Evolutionary conservation across 2,329 filamentous ascomycete species (phyloP).

Genomic region (Zasmidium citrigriseum): DNA sequence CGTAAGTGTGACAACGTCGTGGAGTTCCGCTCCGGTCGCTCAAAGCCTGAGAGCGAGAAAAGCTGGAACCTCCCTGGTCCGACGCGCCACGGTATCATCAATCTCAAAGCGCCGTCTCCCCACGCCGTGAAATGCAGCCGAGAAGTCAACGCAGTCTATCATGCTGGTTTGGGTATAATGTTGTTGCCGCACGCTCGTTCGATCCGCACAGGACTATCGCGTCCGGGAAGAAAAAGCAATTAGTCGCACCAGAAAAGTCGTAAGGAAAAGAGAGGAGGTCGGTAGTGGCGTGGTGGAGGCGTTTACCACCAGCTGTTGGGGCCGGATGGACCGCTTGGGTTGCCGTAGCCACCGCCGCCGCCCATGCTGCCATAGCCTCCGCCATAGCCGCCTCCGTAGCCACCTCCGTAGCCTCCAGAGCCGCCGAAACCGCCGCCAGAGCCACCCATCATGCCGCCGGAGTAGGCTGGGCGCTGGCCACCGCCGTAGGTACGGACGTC

Average conservation of each 20-base stretch:
- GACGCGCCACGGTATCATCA: constrained; percentile 23
- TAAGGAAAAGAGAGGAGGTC: constrained; percentile 7
- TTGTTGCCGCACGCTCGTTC: constrained; percentile 23
- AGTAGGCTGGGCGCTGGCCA: constrained; percentile 59
- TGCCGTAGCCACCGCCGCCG: constrained; percentile 24
- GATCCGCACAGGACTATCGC: constrained; percentile 23
- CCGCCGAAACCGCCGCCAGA: constrained; percentile 55
- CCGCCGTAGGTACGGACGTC: constrained; percentile 71
- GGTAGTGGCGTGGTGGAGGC: constrained; percentile 11
- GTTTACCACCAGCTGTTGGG: constrained; percentile 29
- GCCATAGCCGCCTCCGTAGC: constrained; percentile 4
- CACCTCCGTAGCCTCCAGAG: constrained; percentile 48
- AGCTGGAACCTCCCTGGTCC: constrained; percentile 11
- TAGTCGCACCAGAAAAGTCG: constrained; percentile 19
- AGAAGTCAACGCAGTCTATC: constrained; percentile 29
- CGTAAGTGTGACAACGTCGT: constrained; percentile 16
- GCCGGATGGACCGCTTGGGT: constrained; percentile 24
- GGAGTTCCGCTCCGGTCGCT: constrained; percentile 20
- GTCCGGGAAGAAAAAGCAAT: constrained; percentile 17
- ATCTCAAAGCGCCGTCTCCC: constrained; percentile 24
- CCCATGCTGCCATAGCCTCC: constrained; percentile 9
- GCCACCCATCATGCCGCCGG: constrained; percentile 57
- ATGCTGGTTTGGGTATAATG: constrained; percentile 30
- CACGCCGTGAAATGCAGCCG: constrained; percentile 28
- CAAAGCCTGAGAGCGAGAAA: constrained; percentile 25